Evolutionary conservation across 2,329 filamentous ascomycete genomes (phyloP).

Genomic region (Apiospora hydei): DNA sequence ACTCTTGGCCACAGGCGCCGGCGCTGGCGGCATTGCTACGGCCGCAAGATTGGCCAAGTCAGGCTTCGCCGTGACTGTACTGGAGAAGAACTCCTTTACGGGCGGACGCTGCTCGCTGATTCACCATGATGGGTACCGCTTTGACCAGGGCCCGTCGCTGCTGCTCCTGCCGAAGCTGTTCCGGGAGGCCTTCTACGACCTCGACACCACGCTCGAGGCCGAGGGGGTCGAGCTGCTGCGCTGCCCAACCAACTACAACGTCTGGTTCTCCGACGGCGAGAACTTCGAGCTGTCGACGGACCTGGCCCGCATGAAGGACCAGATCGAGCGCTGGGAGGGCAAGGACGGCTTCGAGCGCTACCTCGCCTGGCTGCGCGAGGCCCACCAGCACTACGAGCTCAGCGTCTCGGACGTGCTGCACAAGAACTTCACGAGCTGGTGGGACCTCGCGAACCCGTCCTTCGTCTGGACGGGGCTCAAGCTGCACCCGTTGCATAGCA

Average conservation of each 20-base stretch:
- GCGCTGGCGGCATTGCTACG: conserved; percentile 74
- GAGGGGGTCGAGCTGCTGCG: conserved; percentile 74
- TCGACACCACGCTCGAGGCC: conserved; percentile 68
- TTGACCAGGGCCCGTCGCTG: conserved; percentile 80
- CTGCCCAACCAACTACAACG: conserved; percentile 78
- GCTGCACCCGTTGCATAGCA: conserved; percentile 75
- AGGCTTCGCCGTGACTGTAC: conserved; percentile 74
- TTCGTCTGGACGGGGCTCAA: conserved; percentile 66
- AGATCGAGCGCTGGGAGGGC: conserved; percentile 78
- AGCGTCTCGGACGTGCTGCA: conserved; percentile 70
- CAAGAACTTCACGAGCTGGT: conserved; percentile 69
- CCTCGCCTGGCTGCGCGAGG: conserved; percentile 70
- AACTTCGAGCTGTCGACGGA: conserved; percentile 72
- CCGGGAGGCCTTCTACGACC: conserved; percentile 71
- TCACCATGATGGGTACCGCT: conserved; percentile 67
- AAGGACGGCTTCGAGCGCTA: conserved; percentile 75
- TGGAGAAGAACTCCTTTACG: conserved; percentile 79
- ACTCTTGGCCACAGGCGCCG: conserved; percentile 60
- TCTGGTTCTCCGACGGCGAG: conserved; percentile 75
- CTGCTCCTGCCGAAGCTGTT: conserved; percentile 76
- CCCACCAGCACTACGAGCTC: conserved; percentile 74
- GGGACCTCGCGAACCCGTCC: conserved; percentile 62
- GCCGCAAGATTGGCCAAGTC: conserved; percentile 75
- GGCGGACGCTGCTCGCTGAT: conserved; percentile 76
- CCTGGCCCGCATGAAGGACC: conserved; percentile 71